Percentiles rank a stretch among this genome's conserved stretches.
Evolutionary conservation across 495 filamentous ascomycete genomes (phyloP).

Genomic region (Aspergillus haitiensis): DNA sequence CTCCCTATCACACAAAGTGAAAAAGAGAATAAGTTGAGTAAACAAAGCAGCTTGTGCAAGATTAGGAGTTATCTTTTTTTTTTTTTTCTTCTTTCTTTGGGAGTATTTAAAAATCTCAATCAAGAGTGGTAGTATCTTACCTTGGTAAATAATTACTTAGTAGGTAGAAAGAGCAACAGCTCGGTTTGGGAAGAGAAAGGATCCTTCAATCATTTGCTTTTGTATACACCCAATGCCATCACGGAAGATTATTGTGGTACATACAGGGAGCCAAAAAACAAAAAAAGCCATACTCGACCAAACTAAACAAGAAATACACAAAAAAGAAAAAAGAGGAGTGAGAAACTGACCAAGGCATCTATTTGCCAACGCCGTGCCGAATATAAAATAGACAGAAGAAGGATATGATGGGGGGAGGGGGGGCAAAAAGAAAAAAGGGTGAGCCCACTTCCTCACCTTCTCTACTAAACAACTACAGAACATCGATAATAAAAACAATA

Average conservation of each 20-base stretch:
- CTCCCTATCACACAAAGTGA: too few relatives aligned
- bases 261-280: conserved; percentile 1
- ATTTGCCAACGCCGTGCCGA: conserved; percentile 17
- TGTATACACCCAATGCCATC: conserved; percentile 14
- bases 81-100: too few relatives aligned
- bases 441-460: background rate
- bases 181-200: too few relatives aligned
- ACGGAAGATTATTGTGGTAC: conserved; percentile 14
- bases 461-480: too few relatives aligned
- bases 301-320: background rate
- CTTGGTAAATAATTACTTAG: too few relatives aligned
- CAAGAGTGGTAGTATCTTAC: too few relatives aligned
- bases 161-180: too few relatives aligned
- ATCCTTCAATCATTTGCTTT: conserved; percentile 10
- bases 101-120: too few relatives aligned
- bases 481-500: too few relatives aligned
- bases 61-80: too few relatives aligned
- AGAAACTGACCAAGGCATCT: conserved; percentile 10
- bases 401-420: background rate
- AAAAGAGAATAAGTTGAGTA: too few relatives aligned
- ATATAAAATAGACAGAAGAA: conserved; percentile 4
- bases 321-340: conserved; percentile 3
- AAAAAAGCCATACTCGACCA: conserved; percentile 2
- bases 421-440: conserved; percentile 4
- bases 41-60: too few relatives aligned